Conservation (phyloP, 192 early-diverging fungal genomes). For the Coemansia sp. region DNA sequence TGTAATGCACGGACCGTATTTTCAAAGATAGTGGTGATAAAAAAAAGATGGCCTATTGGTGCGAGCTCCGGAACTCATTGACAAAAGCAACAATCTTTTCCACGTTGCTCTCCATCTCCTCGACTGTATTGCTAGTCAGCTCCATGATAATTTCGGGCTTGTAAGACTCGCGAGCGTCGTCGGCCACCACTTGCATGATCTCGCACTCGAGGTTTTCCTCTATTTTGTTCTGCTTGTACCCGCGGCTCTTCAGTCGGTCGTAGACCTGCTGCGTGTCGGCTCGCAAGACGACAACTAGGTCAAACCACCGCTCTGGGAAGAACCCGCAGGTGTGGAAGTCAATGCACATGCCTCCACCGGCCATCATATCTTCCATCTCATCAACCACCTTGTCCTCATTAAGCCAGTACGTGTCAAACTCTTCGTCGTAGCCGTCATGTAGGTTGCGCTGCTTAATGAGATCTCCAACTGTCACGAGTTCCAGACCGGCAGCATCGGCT, state of each 20-base stretch:
- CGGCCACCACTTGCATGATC: constrained; percentile 95
- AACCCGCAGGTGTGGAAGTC: constrained; percentile 96
- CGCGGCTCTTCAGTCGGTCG: constrained; percentile 76
- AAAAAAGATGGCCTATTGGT: neutral
- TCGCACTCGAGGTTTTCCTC: constrained; percentile 95
- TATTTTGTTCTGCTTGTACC: constrained; percentile 83
- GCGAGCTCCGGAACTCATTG: constrained; percentile 48
- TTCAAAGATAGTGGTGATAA: too few relatives aligned
- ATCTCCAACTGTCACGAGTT: constrained; percentile 84
- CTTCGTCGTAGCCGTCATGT: constrained; percentile 84
- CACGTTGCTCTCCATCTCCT: constrained; percentile 93
- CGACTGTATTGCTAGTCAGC: constrained; percentile 75
- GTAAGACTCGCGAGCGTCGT: constrained; percentile 88
- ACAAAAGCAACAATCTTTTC: constrained; percentile 74
- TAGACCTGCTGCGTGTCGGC: constrained; percentile 80
- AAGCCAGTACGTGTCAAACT: constrained; percentile 85
- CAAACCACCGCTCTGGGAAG: constrained; percentile 98
- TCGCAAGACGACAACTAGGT: constrained; percentile 90
- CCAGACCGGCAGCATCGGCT: constrained; percentile 70
- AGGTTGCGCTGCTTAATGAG: constrained; percentile 85
- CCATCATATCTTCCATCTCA: constrained; percentile 85
- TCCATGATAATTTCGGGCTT: constrained; percentile 78
- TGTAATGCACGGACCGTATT: too few relatives aligned
- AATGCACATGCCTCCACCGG: constrained; percentile 81
- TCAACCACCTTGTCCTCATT: constrained; percentile 96